A percentile compares a stretch with the other conserved stretches of the same genome.
phyloP scores from a whole-genome alignment of 2,329 filamentous ascomycete species.

The Lasiodiplodia hormozganensis region DNA sequence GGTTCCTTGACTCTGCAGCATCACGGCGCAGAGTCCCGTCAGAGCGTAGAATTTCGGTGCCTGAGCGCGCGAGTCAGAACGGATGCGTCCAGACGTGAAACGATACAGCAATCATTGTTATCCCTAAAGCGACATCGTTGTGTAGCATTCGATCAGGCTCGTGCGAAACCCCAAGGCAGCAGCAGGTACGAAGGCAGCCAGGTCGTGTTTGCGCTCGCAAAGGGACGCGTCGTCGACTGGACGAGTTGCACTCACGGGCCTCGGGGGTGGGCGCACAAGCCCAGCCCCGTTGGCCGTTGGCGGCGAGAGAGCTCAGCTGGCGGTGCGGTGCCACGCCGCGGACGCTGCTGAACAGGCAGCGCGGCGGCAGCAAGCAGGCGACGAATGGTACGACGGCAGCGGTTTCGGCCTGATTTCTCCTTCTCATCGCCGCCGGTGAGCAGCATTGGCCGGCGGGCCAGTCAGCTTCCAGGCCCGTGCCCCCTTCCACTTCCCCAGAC shows the following conservation, averaged over 20 bases:
- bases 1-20: slow-evolving; percentile 44
- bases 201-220: not conserved
- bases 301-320: slow-evolving; percentile 13
- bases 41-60: slow-evolving; percentile 13
- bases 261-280: not conserved
- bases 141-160: slow-evolving; percentile 6
- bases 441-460: slow-evolving; percentile 11
- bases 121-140: not conserved
- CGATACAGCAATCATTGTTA: slow-evolving; percentile 18
- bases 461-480: slow-evolving; percentile 2
- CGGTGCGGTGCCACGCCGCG: slow-evolving; percentile 6
- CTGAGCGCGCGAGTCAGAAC: slow-evolving; percentile 9
- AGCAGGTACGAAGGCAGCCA: not conserved
- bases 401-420: not conserved
- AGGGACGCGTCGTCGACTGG: not conserved
- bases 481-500: slow-evolving; percentile 11
- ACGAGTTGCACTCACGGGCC: slow-evolving; percentile 1
- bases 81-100: slow-evolving; percentile 20
- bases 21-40: slow-evolving; percentile 10
- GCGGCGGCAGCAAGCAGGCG: not conserved
- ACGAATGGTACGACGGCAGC: not conserved
- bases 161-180: not conserved
- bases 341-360: not conserved
- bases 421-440: slow-evolving; percentile 17
- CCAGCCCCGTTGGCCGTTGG: slow-evolving; percentile 4